These are phyloP conservation scores for Teunomyces panamensis DNA, from an alignment of 805 yeast genomes.

Conservation along the genomic window DNA sequence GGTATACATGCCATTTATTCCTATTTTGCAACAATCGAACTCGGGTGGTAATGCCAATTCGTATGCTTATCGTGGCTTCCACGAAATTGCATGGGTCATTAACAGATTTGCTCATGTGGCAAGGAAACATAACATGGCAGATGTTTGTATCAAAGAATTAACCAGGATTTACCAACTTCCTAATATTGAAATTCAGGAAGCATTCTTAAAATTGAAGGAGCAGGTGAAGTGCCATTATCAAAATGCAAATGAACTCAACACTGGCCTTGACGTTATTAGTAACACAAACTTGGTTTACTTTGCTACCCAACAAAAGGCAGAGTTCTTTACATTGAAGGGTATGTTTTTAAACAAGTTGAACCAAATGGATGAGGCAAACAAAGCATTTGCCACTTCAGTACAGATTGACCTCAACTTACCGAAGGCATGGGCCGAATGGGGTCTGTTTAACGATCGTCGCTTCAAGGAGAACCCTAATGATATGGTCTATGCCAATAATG, in stretches of 20 bases:
- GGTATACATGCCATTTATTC: constrained; percentile 89
- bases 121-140: constrained; percentile 93
- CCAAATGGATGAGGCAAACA: constrained; percentile 92
- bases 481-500: constrained; percentile 83
- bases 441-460: constrained; percentile 85
- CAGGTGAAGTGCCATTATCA: constrained; percentile 98
- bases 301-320: constrained; percentile 97
- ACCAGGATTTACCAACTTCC: constrained; percentile 94
- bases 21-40: constrained; percentile 67
- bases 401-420: constrained; percentile 92
- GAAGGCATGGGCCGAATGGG: constrained; percentile 99
- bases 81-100: constrained; percentile 98
- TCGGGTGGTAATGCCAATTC: constrained; percentile 77
- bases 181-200: constrained; percentile 97
- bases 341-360: constrained; percentile 92
- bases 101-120: constrained; percentile 98
- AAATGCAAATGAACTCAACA: constrained; percentile 83
- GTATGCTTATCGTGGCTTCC: constrained; percentile 95
- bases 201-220: constrained; percentile 89
- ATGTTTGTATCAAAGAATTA: constrained; percentile 89
- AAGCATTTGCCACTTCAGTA: constrained; percentile 96
- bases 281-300: constrained; percentile 94
- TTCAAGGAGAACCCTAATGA: constrained; percentile 81
- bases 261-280: constrained; percentile 95
- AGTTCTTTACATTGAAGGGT: constrained; percentile 94